A percentile compares a stretch with the other conserved stretches of the same genome.
phyloP scores from a whole-genome alignment of 495 filamentous ascomycete species.

The Achaetomiella virescens region DNA sequence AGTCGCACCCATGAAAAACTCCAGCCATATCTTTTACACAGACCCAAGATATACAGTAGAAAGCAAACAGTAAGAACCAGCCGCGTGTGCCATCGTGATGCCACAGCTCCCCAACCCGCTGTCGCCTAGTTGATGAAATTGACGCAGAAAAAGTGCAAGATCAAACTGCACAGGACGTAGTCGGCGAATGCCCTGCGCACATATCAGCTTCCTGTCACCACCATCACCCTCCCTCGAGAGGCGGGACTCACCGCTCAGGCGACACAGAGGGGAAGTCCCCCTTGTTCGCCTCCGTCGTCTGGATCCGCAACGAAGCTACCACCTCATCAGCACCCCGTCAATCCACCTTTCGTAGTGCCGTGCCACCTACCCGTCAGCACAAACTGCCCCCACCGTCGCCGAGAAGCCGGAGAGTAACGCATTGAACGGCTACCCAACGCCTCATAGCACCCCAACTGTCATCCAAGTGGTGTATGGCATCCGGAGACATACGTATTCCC shows the following conservation, averaged over 20 bases:
- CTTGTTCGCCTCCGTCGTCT: constrained; percentile 75
- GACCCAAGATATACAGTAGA: constrained; percentile 7
- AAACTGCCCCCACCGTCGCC: constrained; percentile 94
- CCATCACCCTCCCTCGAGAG: neutral
- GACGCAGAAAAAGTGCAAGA: constrained; percentile 98
- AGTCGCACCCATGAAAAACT: neutral
- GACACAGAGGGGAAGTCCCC: constrained; percentile 61
- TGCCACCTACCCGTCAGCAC: constrained; percentile 75
- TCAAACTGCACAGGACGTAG: constrained; percentile 87
- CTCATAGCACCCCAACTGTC: neutral
- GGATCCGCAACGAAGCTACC: constrained; percentile 72
- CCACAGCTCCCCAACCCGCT: neutral
- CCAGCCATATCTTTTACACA: constrained; percentile 5
- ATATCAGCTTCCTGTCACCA: neutral
- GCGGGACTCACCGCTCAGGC: constrained; percentile 54
- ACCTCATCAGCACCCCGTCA: constrained; percentile 1
- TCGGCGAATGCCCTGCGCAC: constrained; percentile 82
- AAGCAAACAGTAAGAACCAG: constrained; percentile 1
- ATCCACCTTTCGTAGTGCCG: neutral
- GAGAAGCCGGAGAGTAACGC: constrained; percentile 93
- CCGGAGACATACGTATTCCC: constrained; percentile 84
- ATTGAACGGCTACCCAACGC: constrained; percentile 75
- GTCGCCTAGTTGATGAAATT: constrained; percentile 90
- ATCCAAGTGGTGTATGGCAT: neutral
- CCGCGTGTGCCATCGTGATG: neutral